Percentiles rank a stretch among this genome's conserved stretches.
Conservation (phyloP, 2,329 filamentous ascomycete species). For the Clonostachys byssicola region DNA sequence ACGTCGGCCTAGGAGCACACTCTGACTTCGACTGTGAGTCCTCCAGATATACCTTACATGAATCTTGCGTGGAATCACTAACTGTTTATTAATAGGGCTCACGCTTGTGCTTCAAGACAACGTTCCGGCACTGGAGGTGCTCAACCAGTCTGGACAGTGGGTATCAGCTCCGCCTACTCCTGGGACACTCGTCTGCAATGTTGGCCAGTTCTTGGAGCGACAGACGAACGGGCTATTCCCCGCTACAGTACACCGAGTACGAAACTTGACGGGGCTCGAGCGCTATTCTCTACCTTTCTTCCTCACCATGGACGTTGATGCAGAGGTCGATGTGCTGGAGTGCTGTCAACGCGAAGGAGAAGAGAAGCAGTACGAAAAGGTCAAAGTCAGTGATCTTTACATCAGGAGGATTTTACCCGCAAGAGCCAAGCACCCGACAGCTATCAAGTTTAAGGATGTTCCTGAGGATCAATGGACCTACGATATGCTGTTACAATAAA, state of each 20-base stretch:
- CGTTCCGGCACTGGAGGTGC: slow-evolving; percentile 18
- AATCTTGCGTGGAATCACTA: too few relatives aligned
- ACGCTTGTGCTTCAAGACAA: slow-evolving; percentile 28
- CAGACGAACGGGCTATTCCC: slow-evolving; percentile 13
- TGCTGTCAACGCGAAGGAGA: slow-evolving; percentile 39
- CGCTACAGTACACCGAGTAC: slow-evolving; percentile 14
- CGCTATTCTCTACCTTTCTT: slow-evolving; percentile 54
- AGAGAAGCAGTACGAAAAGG: slow-evolving; percentile 41
- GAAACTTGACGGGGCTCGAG: slow-evolving; percentile 30
- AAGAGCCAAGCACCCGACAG: too few relatives aligned
- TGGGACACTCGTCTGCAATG: slow-evolving; percentile 16
- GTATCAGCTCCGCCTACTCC: slow-evolving; percentile 12
- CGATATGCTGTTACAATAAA: too few relatives aligned
- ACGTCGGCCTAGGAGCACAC: slow-evolving; percentile 1
- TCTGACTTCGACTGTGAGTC: neutral
- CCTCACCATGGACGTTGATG: slow-evolving; percentile 49
- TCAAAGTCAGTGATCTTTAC: neutral
- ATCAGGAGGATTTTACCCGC: too few relatives aligned
- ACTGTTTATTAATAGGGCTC: slow-evolving; percentile 18
- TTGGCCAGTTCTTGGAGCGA: slow-evolving; percentile 16
- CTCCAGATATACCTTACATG: too few relatives aligned
- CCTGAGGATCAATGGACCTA: too few relatives aligned
- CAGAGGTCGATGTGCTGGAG: slow-evolving; percentile 41
- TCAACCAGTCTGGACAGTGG: slow-evolving; percentile 12
- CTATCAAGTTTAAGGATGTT: too few relatives aligned